Base-by-base conservation (phyloP, 2,329 filamentous ascomycete species). In the Phialophora tarda region DNA sequence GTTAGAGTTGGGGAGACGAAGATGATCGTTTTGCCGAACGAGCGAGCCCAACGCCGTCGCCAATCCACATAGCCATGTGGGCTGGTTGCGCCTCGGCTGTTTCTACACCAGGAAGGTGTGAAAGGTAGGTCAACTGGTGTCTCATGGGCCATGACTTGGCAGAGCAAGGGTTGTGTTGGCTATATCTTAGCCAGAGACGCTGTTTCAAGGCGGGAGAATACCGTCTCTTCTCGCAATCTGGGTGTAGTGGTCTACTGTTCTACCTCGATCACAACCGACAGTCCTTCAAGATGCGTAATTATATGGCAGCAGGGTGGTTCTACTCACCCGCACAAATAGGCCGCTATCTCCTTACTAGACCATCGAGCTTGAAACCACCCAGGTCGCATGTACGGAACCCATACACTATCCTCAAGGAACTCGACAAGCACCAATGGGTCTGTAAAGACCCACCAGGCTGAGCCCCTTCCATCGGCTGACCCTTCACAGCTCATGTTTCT, bases 401-500 rank as follows among this genome's bases (percentile, higher is more conserved):
- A 3, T 44, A 44, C 38, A 44, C 5, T n/a, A 44, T 44, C 6
- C 38, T 44, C 17, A 44, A 44, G 38, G 38, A 44, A 44, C 38
- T 44, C 6, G 38, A 44, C 38, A 44, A 44, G 38, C 38, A 44
- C 17, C 38, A 44, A 44, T 44, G 38, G 38, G 38, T 44, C 17
- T 21, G 38, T 44, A n/a, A n/a, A 44, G 38, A 6, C 17, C 6
- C 3, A 44, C 14, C 17, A 44, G 38, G 38, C 38, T 44, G 38
- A n/a, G 38, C 14, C 5, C 38, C 7, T n/a, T 24, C 73, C 77
- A 17, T 28, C 72, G 4, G 73, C 77, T 26, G 79, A 74, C 32
- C 82, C 85, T 56, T 84, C 87, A 78, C 87, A 85, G 85, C 78
- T 86, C n/a, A 85, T 86, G 75, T 87, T 86, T 74, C 73, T 79